Evolutionary conservation across 2,329 filamentous ascomycete genomes (phyloP).

Genomic region (Talaromyces sp.): DNA sequence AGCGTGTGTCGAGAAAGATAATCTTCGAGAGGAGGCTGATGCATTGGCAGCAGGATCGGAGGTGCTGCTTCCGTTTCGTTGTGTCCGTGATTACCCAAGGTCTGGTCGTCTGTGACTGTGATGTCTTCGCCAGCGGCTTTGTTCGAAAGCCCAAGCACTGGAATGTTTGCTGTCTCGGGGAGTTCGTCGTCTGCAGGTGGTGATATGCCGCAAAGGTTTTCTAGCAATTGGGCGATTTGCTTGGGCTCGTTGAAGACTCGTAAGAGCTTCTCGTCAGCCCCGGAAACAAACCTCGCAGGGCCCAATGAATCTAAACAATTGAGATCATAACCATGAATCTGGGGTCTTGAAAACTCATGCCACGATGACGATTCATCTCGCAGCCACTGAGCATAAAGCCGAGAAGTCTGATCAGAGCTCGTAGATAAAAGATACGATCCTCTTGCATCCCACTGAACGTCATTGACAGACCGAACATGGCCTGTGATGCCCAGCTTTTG

Average conservation of each 20-base stretch:
- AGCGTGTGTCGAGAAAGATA: conserved; percentile 83
- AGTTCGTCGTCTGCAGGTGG: conserved; percentile 42
- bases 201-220: conserved; percentile 60
- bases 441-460: conserved; percentile 75
- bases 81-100: conserved; percentile 6
- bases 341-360: conserved; percentile 93
- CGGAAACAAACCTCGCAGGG: conserved; percentile 76
- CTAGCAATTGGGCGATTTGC: conserved; percentile 70
- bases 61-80: conserved; percentile 16
- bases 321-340: conserved; percentile 96
- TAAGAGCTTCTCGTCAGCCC: conserved; percentile 96
- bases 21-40: conserved; percentile 82
- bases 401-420: conserved; percentile 85
- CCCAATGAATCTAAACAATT: conserved; percentile 84
- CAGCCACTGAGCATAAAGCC: conserved; percentile 77
- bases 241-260: conserved; percentile 89
- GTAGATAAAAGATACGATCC: conserved; percentile 86
- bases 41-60: conserved; percentile 48
- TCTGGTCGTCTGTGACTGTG: conserved; percentile 29
- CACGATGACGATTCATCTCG: conserved; percentile 56
- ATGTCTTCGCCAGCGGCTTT: conserved; percentile 65
- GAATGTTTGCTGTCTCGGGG: conserved; percentile 89
- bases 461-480: conserved; percentile 75
- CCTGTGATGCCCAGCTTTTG: conserved; percentile 75
- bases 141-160: conserved; percentile 90